Evolutionary conservation across 2,329 filamentous ascomycete species (phyloP).

Genomic region (Didymella arachidicola): DNA sequence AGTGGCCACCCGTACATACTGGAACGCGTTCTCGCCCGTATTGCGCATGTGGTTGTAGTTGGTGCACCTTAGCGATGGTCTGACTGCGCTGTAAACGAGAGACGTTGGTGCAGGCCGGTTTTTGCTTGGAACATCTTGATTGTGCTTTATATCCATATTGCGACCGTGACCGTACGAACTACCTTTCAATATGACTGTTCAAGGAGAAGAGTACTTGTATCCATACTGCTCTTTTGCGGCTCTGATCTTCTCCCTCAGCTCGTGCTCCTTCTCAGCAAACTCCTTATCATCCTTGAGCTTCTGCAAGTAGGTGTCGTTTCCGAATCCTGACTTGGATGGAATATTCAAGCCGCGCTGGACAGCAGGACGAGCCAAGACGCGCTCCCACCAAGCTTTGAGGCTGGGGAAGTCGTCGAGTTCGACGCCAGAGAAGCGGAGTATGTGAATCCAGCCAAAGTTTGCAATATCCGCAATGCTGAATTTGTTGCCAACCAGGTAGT

Average conservation of each 20-base stretch:
- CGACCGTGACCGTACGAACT: not conserved
- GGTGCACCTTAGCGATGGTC: not conserved
- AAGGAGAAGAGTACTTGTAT: slow-evolving; percentile 55
- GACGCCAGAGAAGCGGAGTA: slow-evolving; percentile 52
- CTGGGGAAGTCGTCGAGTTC: slow-evolving; percentile 54
- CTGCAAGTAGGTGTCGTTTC: slow-evolving; percentile 54
- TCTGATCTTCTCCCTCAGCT: slow-evolving; percentile 47
- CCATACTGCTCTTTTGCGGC: slow-evolving; percentile 57
- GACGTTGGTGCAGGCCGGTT: not conserved
- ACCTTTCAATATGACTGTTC: not conserved
- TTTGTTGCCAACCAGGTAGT: slow-evolving; percentile 57
- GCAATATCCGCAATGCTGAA: slow-evolving; percentile 58
- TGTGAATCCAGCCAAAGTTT: slow-evolving; percentile 56
- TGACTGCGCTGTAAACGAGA: not conserved
- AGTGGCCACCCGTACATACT: not conserved
- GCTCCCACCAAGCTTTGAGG: slow-evolving; percentile 56
- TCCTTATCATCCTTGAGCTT: slow-evolving; percentile 58
- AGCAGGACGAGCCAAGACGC: slow-evolving; percentile 52
- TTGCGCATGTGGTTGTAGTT: not conserved
- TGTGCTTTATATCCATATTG: not conserved
- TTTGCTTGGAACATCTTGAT: not conserved
- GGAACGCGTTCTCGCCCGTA: not conserved
- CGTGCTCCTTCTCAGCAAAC: slow-evolving; percentile 56
- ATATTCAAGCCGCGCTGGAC: slow-evolving; percentile 52
- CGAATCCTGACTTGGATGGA: slow-evolving; percentile 49